phyloP scores from a whole-genome alignment of 176 grass and related monocot species.

The Coix lacrymajobi region DNA sequence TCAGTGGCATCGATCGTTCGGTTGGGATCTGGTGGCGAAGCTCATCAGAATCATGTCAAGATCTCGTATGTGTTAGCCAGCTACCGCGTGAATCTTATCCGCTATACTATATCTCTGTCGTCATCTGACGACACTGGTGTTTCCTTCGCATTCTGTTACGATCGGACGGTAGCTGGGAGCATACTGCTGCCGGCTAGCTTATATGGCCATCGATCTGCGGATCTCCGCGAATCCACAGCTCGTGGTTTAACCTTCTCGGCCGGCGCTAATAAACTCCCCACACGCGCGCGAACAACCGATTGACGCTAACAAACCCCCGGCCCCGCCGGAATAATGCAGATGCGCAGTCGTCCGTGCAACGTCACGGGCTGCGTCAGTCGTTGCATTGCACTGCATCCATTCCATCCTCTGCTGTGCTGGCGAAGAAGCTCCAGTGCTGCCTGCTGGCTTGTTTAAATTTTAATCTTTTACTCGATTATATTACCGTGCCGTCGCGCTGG shows the following conservation, averaged over 20 bases:
- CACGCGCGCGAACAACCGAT: slow-evolving; percentile 12
- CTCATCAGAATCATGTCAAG: background rate
- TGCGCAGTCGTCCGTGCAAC: background rate
- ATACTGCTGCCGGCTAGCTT: background rate
- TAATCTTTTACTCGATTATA: background rate
- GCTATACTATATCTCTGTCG: background rate
- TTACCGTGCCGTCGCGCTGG: too few species aligned
- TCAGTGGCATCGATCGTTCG: background rate
- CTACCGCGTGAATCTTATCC: background rate
- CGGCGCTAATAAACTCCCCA: background rate
- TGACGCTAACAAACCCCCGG: background rate
- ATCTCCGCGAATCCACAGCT: slow-evolving; percentile 6
- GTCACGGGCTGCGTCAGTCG: background rate
- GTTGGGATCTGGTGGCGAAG: background rate
- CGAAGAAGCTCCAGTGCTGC: background rate
- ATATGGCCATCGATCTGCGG: background rate
- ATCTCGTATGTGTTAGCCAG: background rate
- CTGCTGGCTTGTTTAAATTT: background rate
- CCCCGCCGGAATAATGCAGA: too few species aligned
- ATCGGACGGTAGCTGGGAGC: slow-evolving; percentile 8
- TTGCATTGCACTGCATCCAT: too few species aligned
- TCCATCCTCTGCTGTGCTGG: too few species aligned
- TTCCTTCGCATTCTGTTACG: background rate
- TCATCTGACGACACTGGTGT: background rate
- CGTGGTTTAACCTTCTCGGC: background rate